phyloP scores from a whole-genome alignment of 495 filamentous ascomycete species.

The Aspergillus steynii region DNA sequence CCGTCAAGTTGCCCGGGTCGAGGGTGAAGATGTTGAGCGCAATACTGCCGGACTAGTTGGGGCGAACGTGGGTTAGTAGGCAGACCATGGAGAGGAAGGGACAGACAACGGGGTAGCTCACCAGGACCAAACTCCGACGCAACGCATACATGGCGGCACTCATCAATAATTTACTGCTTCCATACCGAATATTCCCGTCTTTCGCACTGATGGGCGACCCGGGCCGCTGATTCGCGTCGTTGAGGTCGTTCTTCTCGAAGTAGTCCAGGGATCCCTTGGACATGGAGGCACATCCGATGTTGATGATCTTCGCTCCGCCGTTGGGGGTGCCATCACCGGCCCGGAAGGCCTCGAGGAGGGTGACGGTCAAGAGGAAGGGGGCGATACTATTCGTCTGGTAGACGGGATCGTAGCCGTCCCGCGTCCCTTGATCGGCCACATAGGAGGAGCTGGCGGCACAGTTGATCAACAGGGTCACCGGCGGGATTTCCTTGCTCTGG shows the following conservation, averaged over 20 bases:
- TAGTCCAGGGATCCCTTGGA: conserved; percentile 39
- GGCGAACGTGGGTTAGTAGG: neutral
- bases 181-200: conserved; percentile 38
- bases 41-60: conserved; percentile 35
- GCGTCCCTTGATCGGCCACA: conserved; percentile 34
- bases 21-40: conserved; percentile 43
- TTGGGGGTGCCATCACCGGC: conserved; percentile 37
- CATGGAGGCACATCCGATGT: conserved; percentile 39
- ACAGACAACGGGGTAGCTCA: conserved; percentile 24
- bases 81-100: neutral
- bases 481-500: conserved; percentile 38
- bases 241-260: conserved; percentile 30
- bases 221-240: conserved; percentile 14
- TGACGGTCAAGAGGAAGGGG: conserved; percentile 42
- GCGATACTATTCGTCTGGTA: conserved; percentile 46
- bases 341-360: conserved; percentile 43
- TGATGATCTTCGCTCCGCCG: conserved; percentile 40
- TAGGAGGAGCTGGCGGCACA: conserved; percentile 41
- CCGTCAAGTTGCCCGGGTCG: conserved; percentile 41
- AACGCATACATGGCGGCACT: conserved; percentile 45
- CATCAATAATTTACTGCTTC: conserved; percentile 43
- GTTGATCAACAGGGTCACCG: conserved; percentile 39
- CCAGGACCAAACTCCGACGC: conserved; percentile 40
- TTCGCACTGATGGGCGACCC: conserved; percentile 33
- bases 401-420: conserved; percentile 41